Conservation (phyloP, 257 asterid genomes). For the Solanum chiquidenum region DNA sequence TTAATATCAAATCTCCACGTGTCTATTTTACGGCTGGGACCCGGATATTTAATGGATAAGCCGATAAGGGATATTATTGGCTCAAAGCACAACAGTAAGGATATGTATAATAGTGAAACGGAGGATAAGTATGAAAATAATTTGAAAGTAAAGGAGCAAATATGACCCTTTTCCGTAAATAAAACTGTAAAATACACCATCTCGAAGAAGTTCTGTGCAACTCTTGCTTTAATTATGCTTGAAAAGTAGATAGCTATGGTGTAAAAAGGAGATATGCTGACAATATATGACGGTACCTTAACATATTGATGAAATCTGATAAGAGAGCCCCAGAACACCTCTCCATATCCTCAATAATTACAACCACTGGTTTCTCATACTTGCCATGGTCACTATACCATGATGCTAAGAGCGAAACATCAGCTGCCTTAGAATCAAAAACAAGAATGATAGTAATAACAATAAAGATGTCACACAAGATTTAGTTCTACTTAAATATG, state of each 20-base stretch:
- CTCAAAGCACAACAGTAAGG: background rate
- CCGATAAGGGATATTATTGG: background rate
- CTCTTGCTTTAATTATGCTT: background rate
- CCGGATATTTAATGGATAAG: background rate
- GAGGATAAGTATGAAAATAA: background rate
- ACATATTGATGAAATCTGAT: slow-evolving; percentile 66
- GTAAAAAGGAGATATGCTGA: background rate
- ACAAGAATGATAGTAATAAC: slow-evolving; percentile 3
- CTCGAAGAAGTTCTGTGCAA: background rate
- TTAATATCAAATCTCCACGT: background rate
- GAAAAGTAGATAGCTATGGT: background rate
- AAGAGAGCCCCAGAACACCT: slow-evolving; percentile 74
- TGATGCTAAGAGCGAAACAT: slow-evolving; percentile 70
- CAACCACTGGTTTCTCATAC: slow-evolving; percentile 53
- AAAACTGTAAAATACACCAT: background rate
- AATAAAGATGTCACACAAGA: background rate
- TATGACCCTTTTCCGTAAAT: background rate
- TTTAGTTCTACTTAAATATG: background rate
- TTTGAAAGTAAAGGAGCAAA: background rate
- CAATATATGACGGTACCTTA: slow-evolving; percentile 42
- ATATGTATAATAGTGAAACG: background rate
- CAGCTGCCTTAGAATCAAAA: slow-evolving; percentile 54
- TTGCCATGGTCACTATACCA: slow-evolving; percentile 70
- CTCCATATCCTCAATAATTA: slow-evolving; percentile 74
- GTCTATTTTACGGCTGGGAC: background rate